Base-by-base conservation (phyloP, 352 stramenopile genomes). In the Pythium phragmiticola region DNA sequence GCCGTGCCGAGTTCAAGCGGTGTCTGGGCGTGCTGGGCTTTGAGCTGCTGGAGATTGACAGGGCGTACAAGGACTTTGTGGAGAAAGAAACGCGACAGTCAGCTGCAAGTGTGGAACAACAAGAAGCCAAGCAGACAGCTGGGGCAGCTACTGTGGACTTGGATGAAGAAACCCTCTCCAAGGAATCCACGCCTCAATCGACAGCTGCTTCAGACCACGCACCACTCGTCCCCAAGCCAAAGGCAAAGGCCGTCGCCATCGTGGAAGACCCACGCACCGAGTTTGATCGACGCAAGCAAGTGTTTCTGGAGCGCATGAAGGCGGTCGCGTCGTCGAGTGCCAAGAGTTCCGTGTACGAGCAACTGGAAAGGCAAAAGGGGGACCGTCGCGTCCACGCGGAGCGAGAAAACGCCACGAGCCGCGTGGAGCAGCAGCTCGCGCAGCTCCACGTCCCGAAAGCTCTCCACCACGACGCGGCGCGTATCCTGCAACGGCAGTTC, bases 231-330 rank as follows among this genome's bases (percentile, higher is more conserved):
- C 16, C 7, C 46, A 34, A 52, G 7, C n/a, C 19, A 52, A 33
- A 52, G 14, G 26, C 5, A 34, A 52, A 6, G 34, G 11, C 34
- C 6, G 30, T 39, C 53, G 41, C 28, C 23, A 28, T 14, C 2
- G 28, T 21, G 17, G 13, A 53, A 2, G 63, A 69, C 21, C 23
- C 63, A 17, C 63, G 49, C 7, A 61, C 42, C 2, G 85, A 94
- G 54, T 94, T 92, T 52, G 73, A 89, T 46, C 73, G 78, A 28
- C 72, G 85, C 17, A 92, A 91, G 43, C 72, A 89, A 61, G 60
- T 80, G 28, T 94, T 94, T 49, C 60, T 75, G 45, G 75, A 94
- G 30, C 76, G 85, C 61, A 92, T 92, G 69, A 91, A 92, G 52
- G 68, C 76, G 14, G 87, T 92, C 34, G 82, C 78, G 2, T 78